A percentile compares a stretch with the other conserved stretches of the same genome.
phyloP scores from a whole-genome alignment of 2,329 filamentous ascomycete species.

The Beauveria varroae region DNA sequence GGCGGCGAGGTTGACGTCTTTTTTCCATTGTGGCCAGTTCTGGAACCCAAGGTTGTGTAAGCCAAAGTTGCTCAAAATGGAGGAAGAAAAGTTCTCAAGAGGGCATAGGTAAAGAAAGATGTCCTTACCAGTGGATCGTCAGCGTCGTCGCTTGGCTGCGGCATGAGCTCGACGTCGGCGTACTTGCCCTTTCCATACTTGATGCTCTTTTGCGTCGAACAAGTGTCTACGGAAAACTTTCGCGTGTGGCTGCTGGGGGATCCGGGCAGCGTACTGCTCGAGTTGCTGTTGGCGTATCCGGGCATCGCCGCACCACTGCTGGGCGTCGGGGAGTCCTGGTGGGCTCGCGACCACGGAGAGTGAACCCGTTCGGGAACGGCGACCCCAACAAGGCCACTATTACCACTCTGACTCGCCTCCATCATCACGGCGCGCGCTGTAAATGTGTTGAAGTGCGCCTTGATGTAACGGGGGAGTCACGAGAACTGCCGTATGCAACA shows the following conservation, averaged over 20 bases:
- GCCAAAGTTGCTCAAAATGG: too few species aligned
- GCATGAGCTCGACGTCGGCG: constrained; percentile 38
- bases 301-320: neutral
- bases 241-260: constrained; percentile 4
- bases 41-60: constrained; percentile 17
- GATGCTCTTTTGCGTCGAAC: constrained; percentile 23
- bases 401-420: neutral
- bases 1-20: constrained; percentile 39
- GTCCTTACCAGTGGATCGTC: constrained; percentile 44
- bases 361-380: neutral
- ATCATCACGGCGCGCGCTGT: neutral
- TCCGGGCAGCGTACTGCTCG: neutral
- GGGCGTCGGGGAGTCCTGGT: neutral
- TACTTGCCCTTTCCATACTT: constrained; percentile 41
- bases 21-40: constrained; percentile 51
- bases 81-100: too few species aligned
- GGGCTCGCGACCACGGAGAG: neutral
- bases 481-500: too few species aligned
- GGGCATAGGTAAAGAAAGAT: neutral
- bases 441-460: too few species aligned
- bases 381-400: neutral
- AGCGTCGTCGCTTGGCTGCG: constrained; percentile 47
- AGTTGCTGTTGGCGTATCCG: constrained; percentile 3
- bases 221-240: constrained; percentile 12
- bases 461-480: too few species aligned